Percentiles rank a stretch among this genome's conserved stretches.
These are phyloP conservation scores for Cladosporium cucumerinum DNA, from an alignment of 2,329 filamentous ascomycete genomes.

Conservation along the genomic window DNA sequence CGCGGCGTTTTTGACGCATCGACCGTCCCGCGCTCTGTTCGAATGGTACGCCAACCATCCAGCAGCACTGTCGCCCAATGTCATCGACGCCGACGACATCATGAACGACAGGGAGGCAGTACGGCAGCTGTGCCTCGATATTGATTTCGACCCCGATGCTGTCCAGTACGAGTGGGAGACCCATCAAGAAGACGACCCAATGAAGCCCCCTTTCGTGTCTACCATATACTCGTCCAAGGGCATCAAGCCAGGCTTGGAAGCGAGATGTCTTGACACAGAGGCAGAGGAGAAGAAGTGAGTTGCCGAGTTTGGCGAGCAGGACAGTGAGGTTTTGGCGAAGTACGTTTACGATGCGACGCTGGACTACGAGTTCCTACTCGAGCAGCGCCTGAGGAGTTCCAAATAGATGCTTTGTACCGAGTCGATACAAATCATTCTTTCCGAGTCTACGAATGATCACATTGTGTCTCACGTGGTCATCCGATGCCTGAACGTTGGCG, in stretches of 20 bases:
- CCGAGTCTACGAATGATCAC: background rate
- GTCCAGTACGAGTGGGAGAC: slow-evolving; percentile 19
- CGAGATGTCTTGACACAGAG: slow-evolving; percentile 16
- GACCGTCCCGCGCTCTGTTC: slow-evolving; percentile 13
- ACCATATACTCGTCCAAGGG: slow-evolving; percentile 16
- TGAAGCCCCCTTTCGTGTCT: slow-evolving; percentile 14
- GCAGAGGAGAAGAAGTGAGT: slow-evolving; percentile 17
- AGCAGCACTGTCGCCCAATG: slow-evolving; percentile 5
- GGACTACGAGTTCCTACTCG: slow-evolving; percentile 20
- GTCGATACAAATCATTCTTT: background rate
- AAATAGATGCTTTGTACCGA: background rate
- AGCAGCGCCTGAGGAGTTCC: slow-evolving; percentile 1
- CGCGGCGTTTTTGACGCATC: background rate
- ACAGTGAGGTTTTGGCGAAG: slow-evolving; percentile 14
- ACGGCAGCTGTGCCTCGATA: slow-evolving; percentile 9
- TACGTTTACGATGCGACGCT: slow-evolving; percentile 18
- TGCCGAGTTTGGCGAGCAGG: slow-evolving; percentile 19
- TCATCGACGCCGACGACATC: slow-evolving; percentile 24
- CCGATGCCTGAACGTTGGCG: background rate
- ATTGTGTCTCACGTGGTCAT: background rate
- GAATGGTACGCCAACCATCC: slow-evolving; percentile 17
- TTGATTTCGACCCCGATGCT: slow-evolving; percentile 16
- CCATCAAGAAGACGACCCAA: slow-evolving; percentile 15
- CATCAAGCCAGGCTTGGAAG: slow-evolving; percentile 12
- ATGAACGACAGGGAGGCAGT: slow-evolving; percentile 16